Evolutionary conservation across 1,284 basidiomycete genomes (phyloP), one percentile per base, ranked within the genome.

Genomic region (Athelia sp.): DNA sequence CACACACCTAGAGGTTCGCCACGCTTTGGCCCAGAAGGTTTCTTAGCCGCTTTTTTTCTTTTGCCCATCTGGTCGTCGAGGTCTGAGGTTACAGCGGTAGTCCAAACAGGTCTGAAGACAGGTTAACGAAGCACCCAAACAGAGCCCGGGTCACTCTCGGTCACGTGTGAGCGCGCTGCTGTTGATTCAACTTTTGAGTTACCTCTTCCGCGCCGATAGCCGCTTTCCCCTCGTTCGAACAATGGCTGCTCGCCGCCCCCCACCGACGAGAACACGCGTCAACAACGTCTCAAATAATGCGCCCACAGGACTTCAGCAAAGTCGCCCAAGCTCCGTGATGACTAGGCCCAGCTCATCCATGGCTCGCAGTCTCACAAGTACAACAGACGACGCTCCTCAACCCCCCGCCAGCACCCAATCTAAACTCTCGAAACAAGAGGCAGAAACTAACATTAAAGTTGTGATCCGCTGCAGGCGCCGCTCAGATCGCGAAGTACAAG

Each of bases 391-490:
- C 9, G n/a, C 19, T 40, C 15, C 36, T 29, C 36, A 21, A 40
- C 36, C 36, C 36, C 4, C 19, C n/a, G 8, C 36, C 6, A 40
- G 15, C 15, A 4, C 19, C 15, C 36, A 6, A 6, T 52, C 48
- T 49, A 48, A 49, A 49, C 26, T 56, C 51, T 43, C 45, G 45
- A 34, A 48, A 45, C 46, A 76, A 26, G 78, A 77, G 19, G 54
- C 68, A 2, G 87, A 85, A 60, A 79, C 78, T 1, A 90, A 94
- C 60, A 97, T 98, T 19, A 84, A 92, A 63, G 93, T 98, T n/a
- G 90, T 93, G 11, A 82, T 97, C 43, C 81, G 93, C 21, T 95
- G 90, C 65, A 78, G 93, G 62, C 81, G 79, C 53, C 78, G 81
- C 42, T 93, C 91, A 1, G 89, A 91, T 48, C 80, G 85, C 52